phyloP scores from a whole-genome alignment of 176 grass and related monocot genomes.

The Eleusine coracana region DNA sequence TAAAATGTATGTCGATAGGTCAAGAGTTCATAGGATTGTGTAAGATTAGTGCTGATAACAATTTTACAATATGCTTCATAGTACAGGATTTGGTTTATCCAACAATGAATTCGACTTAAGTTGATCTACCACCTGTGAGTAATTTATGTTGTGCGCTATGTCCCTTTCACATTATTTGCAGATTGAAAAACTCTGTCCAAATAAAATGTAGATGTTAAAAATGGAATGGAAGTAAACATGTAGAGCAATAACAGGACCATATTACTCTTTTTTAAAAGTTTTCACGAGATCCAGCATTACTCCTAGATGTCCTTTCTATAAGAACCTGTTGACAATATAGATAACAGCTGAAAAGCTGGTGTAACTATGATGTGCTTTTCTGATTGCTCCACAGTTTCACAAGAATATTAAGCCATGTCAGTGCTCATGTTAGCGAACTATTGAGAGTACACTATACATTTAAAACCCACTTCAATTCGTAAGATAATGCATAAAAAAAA shows the following conservation, averaged over 20 bases:
- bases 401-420: not conserved
- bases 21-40: not conserved
- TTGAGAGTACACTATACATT: not conserved
- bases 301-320: not conserved
- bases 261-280: not conserved
- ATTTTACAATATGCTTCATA: not conserved
- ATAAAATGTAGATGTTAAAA: not conserved
- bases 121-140: not conserved
- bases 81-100: slow-evolving; percentile 8
- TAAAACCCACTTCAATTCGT: not conserved
- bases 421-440: not conserved
- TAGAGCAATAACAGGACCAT: not conserved
- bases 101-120: not conserved
- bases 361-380: not conserved
- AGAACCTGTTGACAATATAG: not conserved
- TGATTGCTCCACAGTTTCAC: not conserved
- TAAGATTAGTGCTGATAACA: slow-evolving; percentile 17
- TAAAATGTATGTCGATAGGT: slow-evolving; percentile 13
- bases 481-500: not conserved
- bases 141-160: slow-evolving; percentile 1
- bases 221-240: not conserved
- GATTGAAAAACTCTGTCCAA: not conserved
- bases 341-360: not conserved
- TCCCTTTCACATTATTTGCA: not conserved
- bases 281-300: not conserved